A percentile compares a stretch with the other conserved stretches of the same genome.
These are phyloP conservation scores for Gossypium mustelinum DNA, from an alignment of 345 rosid species.

Conservation along the genomic window DNA sequence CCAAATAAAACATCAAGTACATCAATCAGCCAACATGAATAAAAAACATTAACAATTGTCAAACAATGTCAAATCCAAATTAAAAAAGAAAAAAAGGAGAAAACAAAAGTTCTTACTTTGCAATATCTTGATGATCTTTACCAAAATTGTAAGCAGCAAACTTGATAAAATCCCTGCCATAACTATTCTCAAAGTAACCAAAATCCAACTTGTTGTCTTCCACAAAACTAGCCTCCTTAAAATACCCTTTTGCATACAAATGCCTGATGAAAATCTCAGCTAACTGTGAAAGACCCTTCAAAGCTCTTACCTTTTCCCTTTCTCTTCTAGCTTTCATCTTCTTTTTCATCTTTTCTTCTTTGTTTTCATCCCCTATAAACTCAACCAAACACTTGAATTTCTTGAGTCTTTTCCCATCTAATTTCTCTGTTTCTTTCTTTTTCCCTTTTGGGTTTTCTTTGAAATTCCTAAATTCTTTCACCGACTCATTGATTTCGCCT, in stretches of 20 bases:
- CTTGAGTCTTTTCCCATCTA: conserved; percentile 8
- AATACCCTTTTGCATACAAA: conserved; percentile 56
- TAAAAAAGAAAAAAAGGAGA: not conserved
- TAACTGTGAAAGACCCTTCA: conserved; percentile 52
- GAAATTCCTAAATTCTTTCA: conserved; percentile 36
- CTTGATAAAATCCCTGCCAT: conserved; percentile 55
- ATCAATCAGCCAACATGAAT: not conserved
- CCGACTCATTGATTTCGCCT: conserved; percentile 29
- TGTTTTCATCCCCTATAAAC: conserved; percentile 17
- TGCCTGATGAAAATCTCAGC: conserved; percentile 48
- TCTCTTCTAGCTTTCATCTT: not conserved
- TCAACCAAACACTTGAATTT: conserved; percentile 22
- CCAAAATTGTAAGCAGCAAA: conserved; percentile 57
- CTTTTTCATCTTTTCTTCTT: conserved; percentile 7
- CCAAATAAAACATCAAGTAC: not conserved
- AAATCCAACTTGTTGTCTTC: conserved; percentile 34
- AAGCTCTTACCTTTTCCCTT: conserved; percentile 21
- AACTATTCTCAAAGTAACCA: conserved; percentile 48
- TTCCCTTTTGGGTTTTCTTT: conserved; percentile 23
- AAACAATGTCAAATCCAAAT: not conserved
- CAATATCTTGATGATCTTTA: conserved; percentile 64
- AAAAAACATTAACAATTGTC: conserved; percentile 3
- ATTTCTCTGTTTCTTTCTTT: not conserved
- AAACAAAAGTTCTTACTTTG: conserved; percentile 46
- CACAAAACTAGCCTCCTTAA: conserved; percentile 61